Conservation (phyloP, 23 red algal genomes). For the Rhodosorus marinus region DNA sequence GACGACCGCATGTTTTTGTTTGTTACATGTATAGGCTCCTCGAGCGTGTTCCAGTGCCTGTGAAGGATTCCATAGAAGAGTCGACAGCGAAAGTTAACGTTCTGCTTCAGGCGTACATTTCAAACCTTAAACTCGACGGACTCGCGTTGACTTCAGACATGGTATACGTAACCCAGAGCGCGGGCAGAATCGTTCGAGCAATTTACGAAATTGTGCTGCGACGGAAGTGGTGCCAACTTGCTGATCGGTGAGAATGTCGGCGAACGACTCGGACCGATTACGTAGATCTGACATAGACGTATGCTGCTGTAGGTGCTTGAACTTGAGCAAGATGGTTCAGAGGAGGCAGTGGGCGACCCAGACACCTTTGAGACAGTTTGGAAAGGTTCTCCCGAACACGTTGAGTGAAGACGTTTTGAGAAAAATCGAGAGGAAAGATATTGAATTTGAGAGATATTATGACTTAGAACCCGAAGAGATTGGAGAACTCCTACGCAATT, state of each 20-base stretch:
- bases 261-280: no score
- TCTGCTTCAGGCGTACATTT: slow-evolving; percentile 74
- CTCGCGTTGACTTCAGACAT: slow-evolving; percentile 46
- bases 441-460: slow-evolving; percentile 51
- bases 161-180: slow-evolving; percentile 63
- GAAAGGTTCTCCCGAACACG: slow-evolving; percentile 9
- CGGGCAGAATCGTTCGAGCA: slow-evolving; percentile 39
- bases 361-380: slow-evolving; percentile 27
- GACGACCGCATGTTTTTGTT: slow-evolving; percentile 58
- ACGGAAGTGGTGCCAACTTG: slow-evolving; percentile 25
- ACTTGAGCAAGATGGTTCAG: slow-evolving; percentile 49
- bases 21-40: slow-evolving; percentile 45
- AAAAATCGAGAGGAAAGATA: slow-evolving; percentile 34
- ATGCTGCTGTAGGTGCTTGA: slow-evolving; percentile 73
- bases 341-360: slow-evolving; percentile 32
- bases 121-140: slow-evolving; percentile 35
- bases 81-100: slow-evolving; percentile 69
- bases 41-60: slow-evolving; percentile 32
- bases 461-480: slow-evolving; percentile 41
- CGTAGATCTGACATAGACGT: slow-evolving; percentile 54
- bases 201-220: slow-evolving; percentile 64
- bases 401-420: slow-evolving; percentile 17
- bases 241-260: no score
- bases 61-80: slow-evolving; percentile 30
- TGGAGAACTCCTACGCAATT: slow-evolving; percentile 49